Evolutionary conservation across 768 basidiomycete species (phyloP), one percentile per base, ranked within the genome.

Genomic region (Boletus patriciae): DNA sequence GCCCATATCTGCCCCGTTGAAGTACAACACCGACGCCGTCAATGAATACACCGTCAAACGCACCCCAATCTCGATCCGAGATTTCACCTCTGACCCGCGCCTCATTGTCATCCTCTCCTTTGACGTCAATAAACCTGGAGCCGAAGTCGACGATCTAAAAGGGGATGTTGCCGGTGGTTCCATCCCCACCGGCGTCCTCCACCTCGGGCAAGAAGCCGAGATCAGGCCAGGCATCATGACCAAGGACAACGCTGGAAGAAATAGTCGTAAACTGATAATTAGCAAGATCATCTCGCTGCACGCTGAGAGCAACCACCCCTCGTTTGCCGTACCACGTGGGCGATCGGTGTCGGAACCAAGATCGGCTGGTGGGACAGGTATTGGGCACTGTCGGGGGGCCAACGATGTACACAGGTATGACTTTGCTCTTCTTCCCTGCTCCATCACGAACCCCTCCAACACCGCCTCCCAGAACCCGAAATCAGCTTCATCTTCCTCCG

Each of bases 91-190:
- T 29, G 86, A 91, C 60, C 94, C 97, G 0, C 86, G 88, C 33
- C 87, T 99, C 62, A 98, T 98, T 70, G 95, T 98, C 71, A 99
- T 99, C 74, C 93, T 96, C 62, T 97, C 94, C 19, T 99, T 98
- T 76, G 97, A 99, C 73, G 95, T 99, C 72, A 99, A 99, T 83
- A 98, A 97, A 74, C 97, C 97, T 12, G 96, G 96, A 70, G 86
- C 95, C 4, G 94, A 94, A 68, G 94, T 98, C 4, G 89, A 96
- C 63, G 97, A 99, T 41, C 83, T 98, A 57, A 96, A 98, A 76
- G 97, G 96, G 55, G 97, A 96, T 68, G 97, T 99, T 37, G 97
- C 97, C n/a, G 96, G 97, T 73, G 96, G 97, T n/a, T 94, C 91
- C 12, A 96, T 98, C n/a, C n/a, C n/a, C n/a, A n/a, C n/a, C n/a